Evolutionary conservation across 2,329 filamentous ascomycete genomes (phyloP), one percentile per base, ranked within the genome.

Genomic region (Ceratocystiopsis brevicomis): DNA sequence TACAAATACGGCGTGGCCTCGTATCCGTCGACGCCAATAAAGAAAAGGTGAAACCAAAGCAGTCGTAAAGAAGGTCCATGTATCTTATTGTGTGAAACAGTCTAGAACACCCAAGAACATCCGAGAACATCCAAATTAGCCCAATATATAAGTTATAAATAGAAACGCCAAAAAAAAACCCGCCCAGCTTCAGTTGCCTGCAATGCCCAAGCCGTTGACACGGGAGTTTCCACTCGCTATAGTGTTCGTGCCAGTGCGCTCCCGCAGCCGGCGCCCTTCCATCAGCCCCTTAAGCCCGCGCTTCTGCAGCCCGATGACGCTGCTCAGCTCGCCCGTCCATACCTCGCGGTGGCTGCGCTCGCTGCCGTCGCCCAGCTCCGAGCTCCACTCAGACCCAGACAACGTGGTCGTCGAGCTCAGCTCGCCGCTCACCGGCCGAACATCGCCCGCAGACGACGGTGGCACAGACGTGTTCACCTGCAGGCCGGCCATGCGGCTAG

Each of bases 251-350:
- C 68, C 68, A 3, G 66, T 69, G 49, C 84, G 67, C 58, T 93
- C 85, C 38, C 87, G 68, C 66, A 95, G 77, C 47, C 88, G 70
- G 38, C 88, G 68, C 4, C 88, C 88, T 59, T 96, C 90, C 90
- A 98, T 96, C 51, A 98, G 60, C 0, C 90, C 90, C 46, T 88
- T 70, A 34, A 98, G 60, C 0, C 90, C 90, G 43, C 90, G 71
- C 65, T 98, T 98, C 65, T 98, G 90, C 50, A 98, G 58, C 0
- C 90, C 90, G 51, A 98, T 93, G 3, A 96, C 88, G 40, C 84
- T 84, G 62, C 82, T 87, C 33, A 88, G 60, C 63, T 92, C 74
- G 45, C 80, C 78, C 53, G 71, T 65, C 88, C 90, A 98, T 0
- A 88, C 66, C 50, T 86, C 81, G 14, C 72, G 62, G 53, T 60